Evolutionary conservation across 176 grass and related monocot genomes (phyloP).

Genomic region (Otatea glauca): DNA sequence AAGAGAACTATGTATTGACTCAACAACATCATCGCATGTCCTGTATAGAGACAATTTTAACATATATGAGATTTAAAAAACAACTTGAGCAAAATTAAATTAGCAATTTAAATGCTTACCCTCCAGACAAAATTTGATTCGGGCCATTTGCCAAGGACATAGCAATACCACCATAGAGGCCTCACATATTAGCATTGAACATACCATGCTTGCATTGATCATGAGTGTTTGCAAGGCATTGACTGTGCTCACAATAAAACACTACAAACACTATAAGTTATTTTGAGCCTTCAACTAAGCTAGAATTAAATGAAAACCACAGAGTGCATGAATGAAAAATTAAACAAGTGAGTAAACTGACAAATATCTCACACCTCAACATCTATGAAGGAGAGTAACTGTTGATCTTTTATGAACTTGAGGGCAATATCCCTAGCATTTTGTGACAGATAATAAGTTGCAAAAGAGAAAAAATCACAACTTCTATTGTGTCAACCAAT

Average conservation of each 20-base stretch:
- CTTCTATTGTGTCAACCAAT: background rate
- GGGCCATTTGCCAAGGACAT: slow-evolving; percentile 78
- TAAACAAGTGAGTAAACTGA: slow-evolving; percentile 58
- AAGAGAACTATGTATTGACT: no score
- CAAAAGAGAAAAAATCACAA: slow-evolving; percentile 28
- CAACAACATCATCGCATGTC: no score
- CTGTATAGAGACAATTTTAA: no score
- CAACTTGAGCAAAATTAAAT: no score
- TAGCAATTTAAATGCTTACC: no score
- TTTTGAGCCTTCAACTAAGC: slow-evolving; percentile 22
- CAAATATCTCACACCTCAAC: slow-evolving; percentile 80
- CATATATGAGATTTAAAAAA: no score
- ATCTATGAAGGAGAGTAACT: slow-evolving; percentile 97
- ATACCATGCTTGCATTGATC: slow-evolving; percentile 99
- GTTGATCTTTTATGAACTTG: slow-evolving; percentile 92
- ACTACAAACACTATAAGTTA: slow-evolving; percentile 56
- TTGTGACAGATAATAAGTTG: slow-evolving; percentile 93
- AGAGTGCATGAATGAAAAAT: background rate
- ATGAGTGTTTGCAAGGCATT: slow-evolving; percentile 95
- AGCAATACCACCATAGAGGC: slow-evolving; percentile 70
- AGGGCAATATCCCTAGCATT: slow-evolving; percentile 95
- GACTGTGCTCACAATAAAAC: slow-evolving; percentile 97
- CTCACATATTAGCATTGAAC: slow-evolving; percentile 30
- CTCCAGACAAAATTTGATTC: no score
- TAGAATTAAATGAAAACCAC: slow-evolving; percentile 3